These are phyloP conservation scores for Phlebopus sp. DNA, from an alignment of 1,284 basidiomycete species.

Conservation along the genomic window DNA sequence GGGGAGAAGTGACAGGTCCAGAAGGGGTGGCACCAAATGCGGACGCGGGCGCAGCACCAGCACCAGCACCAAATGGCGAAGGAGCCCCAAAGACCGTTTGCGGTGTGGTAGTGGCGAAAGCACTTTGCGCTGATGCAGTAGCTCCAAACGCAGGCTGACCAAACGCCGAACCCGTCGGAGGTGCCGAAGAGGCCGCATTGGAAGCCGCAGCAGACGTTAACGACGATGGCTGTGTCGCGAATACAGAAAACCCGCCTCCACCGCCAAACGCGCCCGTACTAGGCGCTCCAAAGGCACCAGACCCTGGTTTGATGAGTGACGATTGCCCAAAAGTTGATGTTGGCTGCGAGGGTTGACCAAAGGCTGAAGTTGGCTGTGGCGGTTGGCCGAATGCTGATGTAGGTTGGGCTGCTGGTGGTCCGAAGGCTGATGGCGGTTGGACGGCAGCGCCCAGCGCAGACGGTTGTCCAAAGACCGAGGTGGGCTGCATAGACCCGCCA, in stretches of 20 bases:
- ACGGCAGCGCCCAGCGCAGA: constrained; percentile 32
- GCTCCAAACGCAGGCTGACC: constrained; percentile 32
- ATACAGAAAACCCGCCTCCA: constrained; percentile 37
- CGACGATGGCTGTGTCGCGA: constrained; percentile 30
- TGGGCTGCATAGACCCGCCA: constrained; percentile 31
- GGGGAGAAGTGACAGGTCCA: constrained; percentile 13
- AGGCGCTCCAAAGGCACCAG: constrained; percentile 29
- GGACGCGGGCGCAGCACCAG: constrained; percentile 8
- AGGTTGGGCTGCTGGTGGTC: constrained; percentile 24
- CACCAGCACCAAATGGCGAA: constrained; percentile 18
- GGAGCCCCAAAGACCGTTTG: constrained; percentile 31
- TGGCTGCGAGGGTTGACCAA: constrained; percentile 28
- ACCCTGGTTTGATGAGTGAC: constrained; percentile 25
- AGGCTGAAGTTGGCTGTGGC: constrained; percentile 32
- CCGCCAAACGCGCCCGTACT: constrained; percentile 24
- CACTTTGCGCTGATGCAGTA: constrained; percentile 19
- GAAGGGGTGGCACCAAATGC: constrained; percentile 10
- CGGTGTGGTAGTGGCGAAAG: constrained; percentile 26
- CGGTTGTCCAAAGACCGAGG: constrained; percentile 30
- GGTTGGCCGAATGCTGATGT: constrained; percentile 33
- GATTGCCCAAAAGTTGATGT: constrained; percentile 27
- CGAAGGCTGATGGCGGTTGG: constrained; percentile 37
- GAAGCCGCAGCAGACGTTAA: constrained; percentile 22
- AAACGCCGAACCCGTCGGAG: constrained; percentile 15
- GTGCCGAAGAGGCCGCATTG: constrained; percentile 8